Conservation (phyloP, 345 rosid species). For the Citrus australasica region DNA sequence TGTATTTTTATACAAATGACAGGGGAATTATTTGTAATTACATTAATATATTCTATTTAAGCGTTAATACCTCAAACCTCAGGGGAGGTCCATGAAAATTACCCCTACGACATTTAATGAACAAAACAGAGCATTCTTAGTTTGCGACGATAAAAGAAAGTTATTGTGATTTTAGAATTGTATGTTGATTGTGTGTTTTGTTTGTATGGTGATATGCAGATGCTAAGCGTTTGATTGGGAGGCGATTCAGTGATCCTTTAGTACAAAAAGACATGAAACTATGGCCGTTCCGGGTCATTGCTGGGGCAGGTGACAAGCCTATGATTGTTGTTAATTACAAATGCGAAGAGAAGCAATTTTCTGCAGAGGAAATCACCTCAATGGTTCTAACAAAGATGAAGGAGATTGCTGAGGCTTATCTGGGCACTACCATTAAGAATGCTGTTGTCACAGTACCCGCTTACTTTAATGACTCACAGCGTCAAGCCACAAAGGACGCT, state of each 20-base stretch:
- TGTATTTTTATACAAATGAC: too few relatives aligned
- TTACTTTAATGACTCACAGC: constrained; percentile 45
- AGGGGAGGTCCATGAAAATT: too few relatives aligned
- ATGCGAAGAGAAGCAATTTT: constrained; percentile 42
- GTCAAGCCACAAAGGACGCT: constrained; percentile 48
- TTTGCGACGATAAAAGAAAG: neutral
- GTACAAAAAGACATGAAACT: constrained; percentile 38
- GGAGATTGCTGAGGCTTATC: constrained; percentile 39
- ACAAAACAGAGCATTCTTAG: neutral
- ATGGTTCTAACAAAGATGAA: constrained; percentile 44
- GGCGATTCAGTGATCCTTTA: constrained; percentile 37
- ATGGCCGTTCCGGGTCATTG: constrained; percentile 42
- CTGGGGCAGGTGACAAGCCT: constrained; percentile 43
- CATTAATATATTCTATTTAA: too few relatives aligned
- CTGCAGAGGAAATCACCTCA: constrained; percentile 45
- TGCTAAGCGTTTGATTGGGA: constrained; percentile 49
- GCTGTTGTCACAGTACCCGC: constrained; percentile 46
- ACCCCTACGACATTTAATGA: too few relatives aligned
- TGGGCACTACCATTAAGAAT: constrained; percentile 28
- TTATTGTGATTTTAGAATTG: neutral
- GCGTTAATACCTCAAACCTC: too few relatives aligned
- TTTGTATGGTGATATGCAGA: constrained; percentile 14
- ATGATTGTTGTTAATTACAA: constrained; percentile 44
- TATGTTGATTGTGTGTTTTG: neutral
- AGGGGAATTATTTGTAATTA: accelerated